Evolutionary conservation across 805 yeast genomes (phyloP), one percentile per base, ranked within the genome.

Genomic region (Myxozyma udenii): DNA sequence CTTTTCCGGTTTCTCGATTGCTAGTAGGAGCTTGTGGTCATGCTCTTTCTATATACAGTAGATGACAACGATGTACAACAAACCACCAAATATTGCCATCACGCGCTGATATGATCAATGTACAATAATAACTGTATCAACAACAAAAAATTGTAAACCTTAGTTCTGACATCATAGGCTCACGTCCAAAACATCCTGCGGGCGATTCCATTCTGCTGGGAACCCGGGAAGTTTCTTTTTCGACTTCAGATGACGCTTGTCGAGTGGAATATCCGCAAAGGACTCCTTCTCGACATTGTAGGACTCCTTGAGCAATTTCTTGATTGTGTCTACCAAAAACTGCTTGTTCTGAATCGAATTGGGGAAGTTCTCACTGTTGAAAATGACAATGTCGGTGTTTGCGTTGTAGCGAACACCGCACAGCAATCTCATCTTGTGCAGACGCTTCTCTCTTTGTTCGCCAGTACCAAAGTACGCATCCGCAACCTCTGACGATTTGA

Each of bases 261-360:
- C 95, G 44, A 91, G 68, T 28, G 97, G 96, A 28, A 91, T 72
- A 63, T 87, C 95, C 39, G 76, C 74, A 61, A 87, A 86, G 53
- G 78, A 78, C 50, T 84, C 85, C n/a, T 70, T 62, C 2, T 73
- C 63, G 41, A 76, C 64, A 46, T 80, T 84, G 63, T 81, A 85
- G 5, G 95, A 73, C 62, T 82, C 90, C 23, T 66, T 66, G 25
- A 90, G 63, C 44, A 93, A 72, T 50, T 75, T 75, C 60, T 78
- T 77, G 58, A 89, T 73, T 24, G 81, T 74, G 49, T 81, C 85
- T 18, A 83, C 81, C 57, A 87, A 71, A 66, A 76, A 81, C 58
- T 85, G 78, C 44, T 91, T 85, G 69, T 93, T 93, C 69, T 91
- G 97, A 1, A 95, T 79, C 38, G 95, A 84, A 62, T 87, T 87